phyloP scores from a whole-genome alignment of 2,329 filamentous ascomycete genomes.

The Raffaelea deltoideospora region DNA sequence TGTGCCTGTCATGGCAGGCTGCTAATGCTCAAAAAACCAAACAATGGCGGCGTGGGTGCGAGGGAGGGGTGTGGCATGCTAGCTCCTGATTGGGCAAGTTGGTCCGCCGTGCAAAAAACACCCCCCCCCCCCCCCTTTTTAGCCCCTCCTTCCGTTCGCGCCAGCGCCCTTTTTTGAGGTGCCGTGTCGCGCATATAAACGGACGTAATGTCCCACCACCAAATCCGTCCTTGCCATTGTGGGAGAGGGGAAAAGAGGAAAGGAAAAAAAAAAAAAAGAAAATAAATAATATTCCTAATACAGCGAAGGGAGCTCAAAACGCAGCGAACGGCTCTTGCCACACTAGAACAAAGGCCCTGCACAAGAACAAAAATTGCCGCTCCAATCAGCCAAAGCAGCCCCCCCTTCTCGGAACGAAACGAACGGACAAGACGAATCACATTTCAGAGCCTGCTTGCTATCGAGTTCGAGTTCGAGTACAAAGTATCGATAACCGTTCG shows the following conservation, averaged over 20 bases:
- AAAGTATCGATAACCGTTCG: background rate
- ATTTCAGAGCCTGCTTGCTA: too few species aligned
- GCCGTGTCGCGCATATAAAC: slow-evolving; percentile 32
- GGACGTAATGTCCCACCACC: slow-evolving; percentile 24
- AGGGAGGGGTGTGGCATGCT: background rate
- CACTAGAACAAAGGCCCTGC: too few species aligned
- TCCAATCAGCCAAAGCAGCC: background rate
- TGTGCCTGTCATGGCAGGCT: too few species aligned
- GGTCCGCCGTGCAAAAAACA: slow-evolving; percentile 1
- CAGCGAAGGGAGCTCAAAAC: background rate
- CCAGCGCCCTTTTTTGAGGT: too few species aligned
- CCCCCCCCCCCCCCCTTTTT: slow-evolving; percentile 8
- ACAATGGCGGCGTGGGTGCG: background rate
- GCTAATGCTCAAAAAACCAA: too few species aligned
- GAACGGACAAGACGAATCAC: too few species aligned
- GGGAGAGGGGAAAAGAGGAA: slow-evolving; percentile 3
- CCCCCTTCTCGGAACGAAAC: too few species aligned
- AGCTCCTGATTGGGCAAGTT: slow-evolving; percentile 3
- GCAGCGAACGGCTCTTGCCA: background rate
- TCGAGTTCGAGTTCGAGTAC: background rate
- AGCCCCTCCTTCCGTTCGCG: too few species aligned
- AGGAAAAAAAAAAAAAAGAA: slow-evolving; percentile 1
- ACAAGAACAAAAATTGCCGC: too few species aligned
- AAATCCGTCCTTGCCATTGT: slow-evolving; percentile 11
- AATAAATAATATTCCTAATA: background rate